Conservation (phyloP, 1,284 basidiomycete genomes). For the Ustilago esculenta region DNA sequence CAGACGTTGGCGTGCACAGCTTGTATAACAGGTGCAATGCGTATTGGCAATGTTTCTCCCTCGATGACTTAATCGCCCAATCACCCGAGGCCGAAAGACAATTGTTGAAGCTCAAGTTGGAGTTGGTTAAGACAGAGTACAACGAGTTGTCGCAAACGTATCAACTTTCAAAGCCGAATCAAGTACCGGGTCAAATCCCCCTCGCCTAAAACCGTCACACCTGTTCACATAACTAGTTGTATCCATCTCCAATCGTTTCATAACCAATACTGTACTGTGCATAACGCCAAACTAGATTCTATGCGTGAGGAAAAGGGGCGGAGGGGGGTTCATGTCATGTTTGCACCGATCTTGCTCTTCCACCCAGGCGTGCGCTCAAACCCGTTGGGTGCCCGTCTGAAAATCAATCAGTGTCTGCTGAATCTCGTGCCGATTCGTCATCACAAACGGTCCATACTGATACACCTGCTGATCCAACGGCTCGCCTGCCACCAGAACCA, state of each 20-base stretch:
- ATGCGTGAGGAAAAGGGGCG: neutral
- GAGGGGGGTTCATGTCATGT: constrained; percentile 7
- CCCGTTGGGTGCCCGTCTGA: constrained; percentile 80
- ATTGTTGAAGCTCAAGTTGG: neutral
- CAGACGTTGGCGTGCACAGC: neutral
- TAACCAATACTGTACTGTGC: too few relatives aligned
- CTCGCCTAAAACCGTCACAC: neutral
- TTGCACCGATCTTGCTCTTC: constrained; percentile 77
- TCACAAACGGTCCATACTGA: constrained; percentile 82
- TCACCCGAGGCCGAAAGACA: neutral
- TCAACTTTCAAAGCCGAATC: neutral
- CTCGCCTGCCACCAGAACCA: constrained; percentile 77
- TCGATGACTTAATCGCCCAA: constrained; percentile 9
- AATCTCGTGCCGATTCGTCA: constrained; percentile 82
- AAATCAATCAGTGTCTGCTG: constrained; percentile 84
- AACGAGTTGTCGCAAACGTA: constrained; percentile 6
- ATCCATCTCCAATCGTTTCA: too few relatives aligned
- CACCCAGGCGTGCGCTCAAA: constrained; percentile 90
- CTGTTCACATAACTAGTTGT: too few relatives aligned
- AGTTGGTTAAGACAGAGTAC: constrained; percentile 6
- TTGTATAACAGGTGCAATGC: constrained; percentile 20
- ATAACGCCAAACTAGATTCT: too few relatives aligned
- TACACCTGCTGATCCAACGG: constrained; percentile 87
- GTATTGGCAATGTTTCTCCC: constrained; percentile 8
- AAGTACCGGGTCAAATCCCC: constrained; percentile 2